These are phyloP conservation scores for Trichocladium uniseriatum DNA, from an alignment of 495 filamentous ascomycete species.

Conservation along the genomic window DNA sequence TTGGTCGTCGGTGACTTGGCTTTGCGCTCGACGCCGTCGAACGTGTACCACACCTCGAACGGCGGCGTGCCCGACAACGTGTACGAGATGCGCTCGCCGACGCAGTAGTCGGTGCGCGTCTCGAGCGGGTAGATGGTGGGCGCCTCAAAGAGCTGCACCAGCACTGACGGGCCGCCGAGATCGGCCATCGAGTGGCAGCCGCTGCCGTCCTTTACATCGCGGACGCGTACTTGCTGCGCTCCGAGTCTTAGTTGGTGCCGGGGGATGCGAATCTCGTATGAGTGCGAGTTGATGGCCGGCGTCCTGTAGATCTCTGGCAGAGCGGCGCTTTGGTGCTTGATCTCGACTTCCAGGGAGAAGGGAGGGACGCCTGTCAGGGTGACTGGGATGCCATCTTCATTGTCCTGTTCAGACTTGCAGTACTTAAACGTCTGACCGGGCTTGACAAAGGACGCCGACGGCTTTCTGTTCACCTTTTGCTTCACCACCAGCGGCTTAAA, in stretches of 20 bases:
- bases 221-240: slow-evolving; percentile 74
- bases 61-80: slow-evolving; percentile 78
- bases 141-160: slow-evolving; percentile 82
- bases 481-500: slow-evolving; percentile 58
- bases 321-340: slow-evolving; percentile 77
- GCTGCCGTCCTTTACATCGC: slow-evolving; percentile 74
- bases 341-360: slow-evolving; percentile 79
- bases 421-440: slow-evolving; percentile 93
- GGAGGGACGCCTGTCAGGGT: slow-evolving; percentile 73
- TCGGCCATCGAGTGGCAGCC: slow-evolving; percentile 66
- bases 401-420: slow-evolving; percentile 72
- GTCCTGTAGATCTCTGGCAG: slow-evolving; percentile 72
- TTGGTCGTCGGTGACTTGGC: slow-evolving; percentile 65
- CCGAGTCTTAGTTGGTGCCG: slow-evolving; percentile 72
- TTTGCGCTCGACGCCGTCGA: slow-evolving; percentile 65
- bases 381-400: slow-evolving; percentile 79
- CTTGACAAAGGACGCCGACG: slow-evolving; percentile 67
- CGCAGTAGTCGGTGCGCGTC: slow-evolving; percentile 81
- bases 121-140: slow-evolving; percentile 83
- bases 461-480: slow-evolving; percentile 74
- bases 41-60: slow-evolving; percentile 88
- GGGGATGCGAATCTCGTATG: slow-evolving; percentile 74
- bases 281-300: slow-evolving; percentile 60
- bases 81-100: slow-evolving; percentile 87
- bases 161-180: slow-evolving; percentile 58